Evolutionary conservation across 352 stramenopile genomes (phyloP), one percentile per base, ranked within the genome.

Genomic region (Thalassiosira exigua): DNA sequence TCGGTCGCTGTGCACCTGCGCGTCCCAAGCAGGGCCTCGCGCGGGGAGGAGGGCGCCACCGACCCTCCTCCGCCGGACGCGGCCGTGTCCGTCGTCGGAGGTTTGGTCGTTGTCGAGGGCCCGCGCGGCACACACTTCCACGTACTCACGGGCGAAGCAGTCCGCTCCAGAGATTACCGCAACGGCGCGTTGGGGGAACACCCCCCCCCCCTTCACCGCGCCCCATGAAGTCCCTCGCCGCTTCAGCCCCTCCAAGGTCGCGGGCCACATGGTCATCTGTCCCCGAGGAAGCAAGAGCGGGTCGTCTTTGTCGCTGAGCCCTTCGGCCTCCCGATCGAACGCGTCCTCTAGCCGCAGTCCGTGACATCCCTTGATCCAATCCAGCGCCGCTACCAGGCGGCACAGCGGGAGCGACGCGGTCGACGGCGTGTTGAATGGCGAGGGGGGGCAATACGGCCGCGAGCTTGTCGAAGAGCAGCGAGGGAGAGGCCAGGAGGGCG

Each of bases 1-100:
- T 27, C 42, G 29, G 32, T 87, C 70, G 30, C 66, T 79, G 19
- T 85, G 52, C n/a, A n/a, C n/a, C n/a, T n/a, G n/a, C n/a, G n/a
- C n/a, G n/a, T n/a, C n/a, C n/a, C n/a, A n/a, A 93, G 51, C 4
- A 90, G 39, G 19, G 81, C 29, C 26, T 81, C 82, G 17, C 75
- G 36, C 27, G 89, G 41, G 12, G 69, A 69, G 21, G 64, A 33
- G 27, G 58, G 19, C 21, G 11, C 17, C 26, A 9, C 64, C n/a
- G 46, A 26, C 19, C 54, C 27, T 3, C 60, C 26, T 46, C 22
- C 57, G 19, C 19, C 4, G 36, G 69, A 56, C n/a, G 75, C 33
- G 21, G 48, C 21, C 1, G 75, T 36, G 22, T 69, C 36, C 36
- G 36, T 14, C 36, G 36, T 44, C 36, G 7, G 7, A 7, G 36